Base-by-base conservation (phyloP, 768 basidiomycete genomes). In the Mycena galericulata region DNA sequence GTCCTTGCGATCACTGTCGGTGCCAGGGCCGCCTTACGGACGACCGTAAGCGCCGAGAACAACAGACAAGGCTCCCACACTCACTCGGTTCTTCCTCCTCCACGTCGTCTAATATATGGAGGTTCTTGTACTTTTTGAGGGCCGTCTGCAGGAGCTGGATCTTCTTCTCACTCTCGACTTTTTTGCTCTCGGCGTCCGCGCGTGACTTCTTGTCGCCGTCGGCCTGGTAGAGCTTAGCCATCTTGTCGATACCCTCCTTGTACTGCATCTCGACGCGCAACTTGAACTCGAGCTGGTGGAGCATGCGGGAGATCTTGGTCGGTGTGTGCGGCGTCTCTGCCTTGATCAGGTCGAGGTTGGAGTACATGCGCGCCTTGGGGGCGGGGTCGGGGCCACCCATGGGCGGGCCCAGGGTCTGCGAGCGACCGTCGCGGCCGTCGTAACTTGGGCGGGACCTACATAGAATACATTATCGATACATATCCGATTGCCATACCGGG, bases 271-370 rank as follows among this genome's bases (percentile, higher is more conserved):
- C 98, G 71, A 99, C 95, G 79, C 97, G 95, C 62, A 98, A 90
- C 83, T 99, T 99, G 89, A 98, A 99, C 81, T 99, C 97, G 69
- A 99, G 91, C 80, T 98, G 97, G 80, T 98, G 97, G 55, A 99
- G 89, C 97, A 99, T 98, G 73, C 90, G 90, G 45, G 96, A 94
- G 78, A 99, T 99, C 85, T 97, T 99, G 73, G 94, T 92, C 2
- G 97, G 92, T 22, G 96, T 96, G 76, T 97, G 90, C 18, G 97
- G 97, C 49, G 97, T 97, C 82, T 99, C 98, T 70, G 96, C 96
- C 82, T 97, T 97, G 80, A 98, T 95, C 69, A 99, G 84, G 85
- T 99, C 98, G 69, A 96, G 85, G 74, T 95, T 95, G 70, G 90
- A 89, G 77, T 93, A 93, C 64, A 40, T 41, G 12, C 38, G 55